Base-by-base conservation (phyloP, 179 eudicot genomes). In the Silene coronaria region DNA sequence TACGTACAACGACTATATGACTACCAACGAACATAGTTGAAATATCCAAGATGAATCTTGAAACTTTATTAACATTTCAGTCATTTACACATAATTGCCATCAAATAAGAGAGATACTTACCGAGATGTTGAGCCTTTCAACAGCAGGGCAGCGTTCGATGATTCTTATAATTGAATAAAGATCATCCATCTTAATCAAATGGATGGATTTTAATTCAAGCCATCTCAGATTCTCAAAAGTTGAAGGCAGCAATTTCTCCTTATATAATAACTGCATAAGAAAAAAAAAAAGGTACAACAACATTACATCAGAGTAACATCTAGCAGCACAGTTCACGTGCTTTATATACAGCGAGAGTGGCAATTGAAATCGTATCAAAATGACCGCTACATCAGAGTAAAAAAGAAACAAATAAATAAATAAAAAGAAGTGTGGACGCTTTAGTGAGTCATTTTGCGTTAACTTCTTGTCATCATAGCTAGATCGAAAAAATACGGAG, bases 91-190 rank as follows among this genome's bases (percentile, higher is more conserved):
- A 32, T 23, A 22, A 75, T 14, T 48, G 17, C 12, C 22, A n/a
- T 34, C 46, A 21, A 11, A 51, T 9, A 16, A 22, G 32, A 1
- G 0, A 67, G 48, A 46, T 67, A 45, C 84, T 81, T 78, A 81
- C 84, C 55, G 73, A 70, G 76, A 81, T 81, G 62, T 70, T 5
- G 16, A 81, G 84, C 45, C 38, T 63, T 42, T 77, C 78, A 28
- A 77, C 38, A 42, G 32, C 60, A 74, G 84, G 79, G 27, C 80
- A 81, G 55, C 63, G 55, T 63, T 63, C 67, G 8, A 81, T 27
- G 28, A 53, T 22, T 24, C 66, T 71, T 26, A 74, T 2, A 58
- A 55, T 46, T 28, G 84, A 69, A 11, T 53, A 26, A 30, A 81
- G 70, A 21, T 42, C 78, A 64, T 70, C 68, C 22, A 22, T 36